Evolutionary conservation across 371 early-diverging fungal species (phyloP).

Genomic region (Circinella umbellata): DNA sequence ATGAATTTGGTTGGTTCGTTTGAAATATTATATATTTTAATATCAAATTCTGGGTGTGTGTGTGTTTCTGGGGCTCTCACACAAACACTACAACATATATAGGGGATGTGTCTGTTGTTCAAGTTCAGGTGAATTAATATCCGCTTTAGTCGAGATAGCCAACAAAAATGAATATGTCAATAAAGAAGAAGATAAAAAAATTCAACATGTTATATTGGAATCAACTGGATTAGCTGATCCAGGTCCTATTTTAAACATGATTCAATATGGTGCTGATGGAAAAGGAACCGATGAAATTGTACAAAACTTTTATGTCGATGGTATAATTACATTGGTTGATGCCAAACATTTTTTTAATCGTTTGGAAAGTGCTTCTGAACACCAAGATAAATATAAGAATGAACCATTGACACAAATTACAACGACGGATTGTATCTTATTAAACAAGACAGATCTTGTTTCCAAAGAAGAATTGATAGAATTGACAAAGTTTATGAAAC

Average conservation of each 20-base stretch:
- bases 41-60: neutral
- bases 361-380: neutral
- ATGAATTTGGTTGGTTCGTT: constrained; percentile 41
- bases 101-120: constrained; percentile 50
- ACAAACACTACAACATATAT: neutral
- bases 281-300: constrained; percentile 37
- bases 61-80: no score
- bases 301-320: constrained; percentile 36
- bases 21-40: neutral
- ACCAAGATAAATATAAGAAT: constrained; percentile 42
- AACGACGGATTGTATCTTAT: constrained; percentile 33
- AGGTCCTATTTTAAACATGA: constrained; percentile 35
- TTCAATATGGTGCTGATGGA: constrained; percentile 34
- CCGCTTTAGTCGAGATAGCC: constrained; percentile 35
- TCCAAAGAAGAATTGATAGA: constrained; percentile 1
- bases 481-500: constrained; percentile 21
- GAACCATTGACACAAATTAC: constrained; percentile 42
- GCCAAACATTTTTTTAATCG: constrained; percentile 29
- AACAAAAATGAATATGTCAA: constrained; percentile 25
- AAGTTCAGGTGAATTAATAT: constrained; percentile 38
- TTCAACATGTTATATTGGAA: constrained; percentile 37
- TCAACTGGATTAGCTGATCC: constrained; percentile 49
- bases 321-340: constrained; percentile 39
- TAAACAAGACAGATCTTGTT: constrained; percentile 45
- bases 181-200: constrained; percentile 7